Evolutionary conservation across 768 basidiomycete species (phyloP).

Genomic region (Lentinula sp.): DNA sequence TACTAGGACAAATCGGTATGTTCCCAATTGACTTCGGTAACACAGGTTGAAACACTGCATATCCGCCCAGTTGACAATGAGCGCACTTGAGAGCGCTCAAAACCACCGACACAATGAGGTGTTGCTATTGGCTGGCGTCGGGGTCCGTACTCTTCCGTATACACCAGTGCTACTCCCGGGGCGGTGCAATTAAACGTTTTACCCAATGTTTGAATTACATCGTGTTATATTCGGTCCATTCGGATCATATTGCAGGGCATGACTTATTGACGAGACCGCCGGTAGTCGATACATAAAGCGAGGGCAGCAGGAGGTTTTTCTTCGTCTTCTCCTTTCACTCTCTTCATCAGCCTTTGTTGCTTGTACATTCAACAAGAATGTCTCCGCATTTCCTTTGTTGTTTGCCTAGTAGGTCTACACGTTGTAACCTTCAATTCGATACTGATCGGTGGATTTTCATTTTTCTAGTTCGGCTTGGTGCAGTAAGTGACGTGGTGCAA

Average conservation of each 20-base stretch:
- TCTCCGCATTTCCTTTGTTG: conserved; percentile 5
- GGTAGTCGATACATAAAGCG: background rate
- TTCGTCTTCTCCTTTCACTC: background rate
- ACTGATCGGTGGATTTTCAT: background rate
- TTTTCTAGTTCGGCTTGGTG: background rate
- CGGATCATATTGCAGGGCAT: background rate
- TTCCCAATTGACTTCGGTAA: background rate
- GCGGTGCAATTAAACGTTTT: background rate
- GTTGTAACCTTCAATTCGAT: background rate
- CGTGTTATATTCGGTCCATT: too few species aligned
- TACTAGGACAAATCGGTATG: background rate
- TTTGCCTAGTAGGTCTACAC: background rate
- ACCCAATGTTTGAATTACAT: background rate
- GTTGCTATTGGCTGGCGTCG: too few species aligned
- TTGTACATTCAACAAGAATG: background rate
- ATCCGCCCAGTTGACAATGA: background rate
- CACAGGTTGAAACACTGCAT: background rate
- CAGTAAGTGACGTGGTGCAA: background rate
- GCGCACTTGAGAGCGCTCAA: background rate
- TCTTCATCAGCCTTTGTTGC: background rate
- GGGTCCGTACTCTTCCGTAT: background rate
- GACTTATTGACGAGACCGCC: background rate
- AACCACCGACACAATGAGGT: too few species aligned
- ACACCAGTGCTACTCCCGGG: background rate
- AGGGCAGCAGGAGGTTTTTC: background rate